Evolutionary conservation across 352 stramenopile genomes (phyloP).

Genomic region (Pythium grandisporangium): DNA sequence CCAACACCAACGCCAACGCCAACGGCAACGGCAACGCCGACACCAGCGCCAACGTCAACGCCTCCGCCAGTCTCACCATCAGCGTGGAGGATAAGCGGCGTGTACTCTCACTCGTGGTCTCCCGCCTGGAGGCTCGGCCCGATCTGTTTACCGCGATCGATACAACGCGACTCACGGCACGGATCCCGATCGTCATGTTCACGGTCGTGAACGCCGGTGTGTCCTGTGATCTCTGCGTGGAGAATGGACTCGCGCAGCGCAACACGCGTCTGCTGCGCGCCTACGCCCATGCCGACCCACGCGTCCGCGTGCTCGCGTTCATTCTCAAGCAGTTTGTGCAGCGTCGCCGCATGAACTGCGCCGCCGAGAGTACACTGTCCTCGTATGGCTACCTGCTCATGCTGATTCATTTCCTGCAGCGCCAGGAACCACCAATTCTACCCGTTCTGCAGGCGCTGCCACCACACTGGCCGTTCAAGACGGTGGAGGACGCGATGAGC

Average conservation of each 20-base stretch:
- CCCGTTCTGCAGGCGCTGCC: constrained; percentile 62
- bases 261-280: constrained; percentile 95
- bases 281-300: constrained; percentile 82
- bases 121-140: constrained; percentile 35
- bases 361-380: constrained; percentile 69
- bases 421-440: constrained; percentile 54
- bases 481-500: too few relatives aligned
- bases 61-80: too few relatives aligned
- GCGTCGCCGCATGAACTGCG: constrained; percentile 74
- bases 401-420: constrained; percentile 80
- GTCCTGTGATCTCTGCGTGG: constrained; percentile 83
- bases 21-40: too few relatives aligned
- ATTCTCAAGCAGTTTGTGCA: constrained; percentile 82
- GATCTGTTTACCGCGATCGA: constrained; percentile 67
- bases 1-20: constrained; percentile 15
- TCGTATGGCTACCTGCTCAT: constrained; percentile 83
- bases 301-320: constrained; percentile 72
- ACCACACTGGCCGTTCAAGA: constrained; percentile 50
- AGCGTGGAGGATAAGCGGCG: constrained; percentile 76
- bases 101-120: constrained; percentile 51
- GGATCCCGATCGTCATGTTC: constrained; percentile 98
- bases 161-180: constrained; percentile 84
- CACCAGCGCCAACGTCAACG: constrained; percentile 10
- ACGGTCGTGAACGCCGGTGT: constrained; percentile 65
- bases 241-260: constrained; percentile 95